Base-by-base conservation (phyloP, 495 filamentous ascomycete species). In the Emericellopsis terricola region DNA sequence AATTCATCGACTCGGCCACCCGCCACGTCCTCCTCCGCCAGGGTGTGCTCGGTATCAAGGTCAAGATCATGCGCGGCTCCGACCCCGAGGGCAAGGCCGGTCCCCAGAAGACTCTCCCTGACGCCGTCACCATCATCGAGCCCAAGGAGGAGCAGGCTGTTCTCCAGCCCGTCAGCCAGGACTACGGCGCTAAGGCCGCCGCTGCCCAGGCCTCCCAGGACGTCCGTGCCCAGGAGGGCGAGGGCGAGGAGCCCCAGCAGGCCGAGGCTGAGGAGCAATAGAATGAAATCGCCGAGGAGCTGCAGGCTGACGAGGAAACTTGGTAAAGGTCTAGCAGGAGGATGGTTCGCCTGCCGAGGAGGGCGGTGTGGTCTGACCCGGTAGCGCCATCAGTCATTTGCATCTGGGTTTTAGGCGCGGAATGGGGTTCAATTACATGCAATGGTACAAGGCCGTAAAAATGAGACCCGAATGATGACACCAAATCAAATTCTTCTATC, bases 11-110 rank as follows among this genome's bases (percentile, higher is more conserved):
- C 71, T 73, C 65, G 52, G 91, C 89, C 41, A 94, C 85, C 48
- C 87, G 89, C 48, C 89, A 97, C 81, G 89, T 97, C 46, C 85
- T 97, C 39, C 85, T 97, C 57, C 81, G 89, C 64, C 89, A 97
- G 70, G 89, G 89, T 78, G 89, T 97, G 45, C 73, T 97, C 39
- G 89, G 89, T 67, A 96, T 97, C 75, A 97, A 97, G 73, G 89
- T 97, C 57, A 97, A 97, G 85, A 97, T 97, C 69, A 97, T 97
- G 89, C 89, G 89, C 60, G 91, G 91, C 53, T 89, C 80, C 53
- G 89, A 97, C 68, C 89, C 91, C 54, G 89, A 97, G 68, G 87
- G 87, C 73, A 97, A 97, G 76, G 71, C 79, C 52, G 91, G 91
- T 45, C 84, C 87, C 42, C 77, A 81, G 62, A 94, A 96, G 71